Evolutionary conservation across 2,329 filamentous ascomycete genomes (phyloP), one percentile per base, ranked within the genome.

Genomic region (Ophiostoma piceae): DNA sequence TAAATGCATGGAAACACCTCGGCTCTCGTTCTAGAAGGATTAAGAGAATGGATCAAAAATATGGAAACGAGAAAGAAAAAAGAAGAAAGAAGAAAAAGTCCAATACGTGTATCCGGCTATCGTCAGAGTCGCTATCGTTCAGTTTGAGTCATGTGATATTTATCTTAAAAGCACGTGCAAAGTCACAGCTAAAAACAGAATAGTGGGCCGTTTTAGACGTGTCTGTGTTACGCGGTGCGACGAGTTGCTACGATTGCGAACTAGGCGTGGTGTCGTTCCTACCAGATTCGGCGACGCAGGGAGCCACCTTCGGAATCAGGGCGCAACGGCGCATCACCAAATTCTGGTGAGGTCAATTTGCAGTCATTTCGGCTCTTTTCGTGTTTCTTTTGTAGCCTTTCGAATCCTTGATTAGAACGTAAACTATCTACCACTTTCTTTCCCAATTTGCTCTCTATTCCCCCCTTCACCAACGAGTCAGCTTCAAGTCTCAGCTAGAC

Each of bases 311-410:
- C 60, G 60, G 41, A 69, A 69, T 32, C 60, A 66, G 68, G 62
- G 68, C 68, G 66, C 62, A 65, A 39, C 62, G 35, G 62, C 29
- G 26, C 65, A 70, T 70, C 68, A 64, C 68, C 68, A 67, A 26
- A 29, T 19, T 37, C 35, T 65, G 37, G 54, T 62, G 39, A 41
- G 39, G 51, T 12, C 35, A 37, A 57, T 57, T 66, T 41, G 43
- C 62, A 41, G 37, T 43, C 32, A 47, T 51, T 67, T 43, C 62
- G 47, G 14, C 47, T 37, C 47, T 37, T 47, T 19, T 37, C 32
- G 51, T 2, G 66, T 54, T 14, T 22, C 16, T 43, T 22, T 26
- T 3, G 32, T 62, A 51, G 16, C 12, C 47, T 41, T 29, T 57
- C 51, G 26, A 37, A 32, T 64, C 60, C 14, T 37, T 39, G 12